Base-by-base conservation (phyloP, 441 rosid genomes). In the Populus tomentosa region DNA sequence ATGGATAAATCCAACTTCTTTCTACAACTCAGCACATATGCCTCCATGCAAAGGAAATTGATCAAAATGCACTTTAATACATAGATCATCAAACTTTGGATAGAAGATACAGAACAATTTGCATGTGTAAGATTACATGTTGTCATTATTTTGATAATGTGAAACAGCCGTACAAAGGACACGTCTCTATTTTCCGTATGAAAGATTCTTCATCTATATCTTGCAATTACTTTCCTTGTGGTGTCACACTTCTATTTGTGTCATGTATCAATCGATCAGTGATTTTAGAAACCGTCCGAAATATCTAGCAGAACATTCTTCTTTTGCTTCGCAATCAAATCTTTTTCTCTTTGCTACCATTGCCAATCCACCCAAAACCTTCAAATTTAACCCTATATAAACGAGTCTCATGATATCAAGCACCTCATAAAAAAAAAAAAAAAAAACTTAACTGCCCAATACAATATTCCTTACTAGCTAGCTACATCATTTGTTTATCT, bases 1-100 rank as follows among this genome's bases (percentile, higher is more conserved):
- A 36, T 85, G 85, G 85, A 87, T 87, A 84, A 84, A 84, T 78
- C 78, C 85, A 72, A 85, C 53, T 71, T 46, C 67, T 61, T 78
- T 82, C 82, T 85, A 83, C 85, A 70, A 83, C 83, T 80, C 84
- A 73, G 56, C 61, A 82, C 82, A 88, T 42, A 24, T 83, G 79
- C 86, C 77, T 77, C 84, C 71, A 28, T 72, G 74, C 69, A 20
- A 10, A 38, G 30, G 23, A 38, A 36, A 8, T 8, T 9, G 24
- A 1, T 46, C 14, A 26, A 64, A 76, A 76, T 9, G 7, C 46
- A 68, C 20, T 20, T 20, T 63, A 26, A 32, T 26, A 9, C 2
- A 24, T 0, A 5, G 21, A n/a, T 62, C 23, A 59, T 59, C 18
- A 67, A 32, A 10, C n/a, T 13, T 2, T 11, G 40, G 20, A 32